Base-by-base conservation (phyloP, 345 rosid genomes). In the Brassica nigra region DNA sequence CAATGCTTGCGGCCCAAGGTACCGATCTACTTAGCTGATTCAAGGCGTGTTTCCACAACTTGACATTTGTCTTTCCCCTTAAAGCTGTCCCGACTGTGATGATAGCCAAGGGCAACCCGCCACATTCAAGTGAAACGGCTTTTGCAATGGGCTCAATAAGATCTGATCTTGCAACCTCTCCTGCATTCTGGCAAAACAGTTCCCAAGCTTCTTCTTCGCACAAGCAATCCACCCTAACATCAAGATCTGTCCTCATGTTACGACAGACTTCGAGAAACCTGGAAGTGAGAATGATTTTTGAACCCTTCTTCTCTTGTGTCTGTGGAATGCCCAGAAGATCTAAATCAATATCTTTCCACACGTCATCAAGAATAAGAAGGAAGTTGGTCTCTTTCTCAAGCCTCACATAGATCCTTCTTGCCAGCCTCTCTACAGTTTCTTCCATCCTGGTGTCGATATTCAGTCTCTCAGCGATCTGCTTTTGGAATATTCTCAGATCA, bases 31-130 rank as follows among this genome's bases (percentile, higher is more conserved):
- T 83, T 71, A 87, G 67, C 57, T 87, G 79, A 16, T 44, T 42
- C 29, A 84, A 37, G 49, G 85, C 88, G 73, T 81, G 75, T 37
- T 76, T 69, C 91, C 91, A 88, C 57, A 81, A 64, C 70, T 66
- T 20, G 34, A 36, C 75, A 63, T 4, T 59, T 54, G 33, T 74
- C 78, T 83, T 79, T 5, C 78, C 77, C 33, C 84, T 83, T 88
- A 84, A 77, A 2, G 87, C 78, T 74, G 68, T 75, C 16, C 85
- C 88, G 37, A 84, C 74, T 0, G 85, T 84, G 16, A 82, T 64
- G 64, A 88, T 74, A 15, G 90, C 91, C 71, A 86, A 78, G 3
- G 91, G 90, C 77, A 88, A 80, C 9, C 86, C 85, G 9, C 82
- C 74, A 27, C 91, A 88, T 74, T 78, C 86, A 28, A 31, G 36